Conservation (phyloP, 148 eudicot species). For the Polygonum maritimum region DNA sequence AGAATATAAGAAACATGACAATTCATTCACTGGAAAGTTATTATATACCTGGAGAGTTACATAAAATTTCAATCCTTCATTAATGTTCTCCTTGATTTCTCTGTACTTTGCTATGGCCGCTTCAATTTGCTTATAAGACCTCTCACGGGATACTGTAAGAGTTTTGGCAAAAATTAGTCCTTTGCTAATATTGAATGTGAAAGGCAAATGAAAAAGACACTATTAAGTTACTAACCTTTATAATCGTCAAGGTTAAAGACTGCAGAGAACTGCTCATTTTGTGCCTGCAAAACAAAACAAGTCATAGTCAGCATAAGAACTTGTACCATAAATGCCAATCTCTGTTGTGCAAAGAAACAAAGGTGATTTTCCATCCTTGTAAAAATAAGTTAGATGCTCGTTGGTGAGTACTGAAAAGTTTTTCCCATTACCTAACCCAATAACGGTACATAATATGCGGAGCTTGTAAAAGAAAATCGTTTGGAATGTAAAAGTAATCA, state of each 20-base stretch:
- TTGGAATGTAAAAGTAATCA: background rate
- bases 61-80: slow-evolving; percentile 93
- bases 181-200: background rate
- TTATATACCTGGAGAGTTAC: slow-evolving; percentile 83
- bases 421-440: background rate
- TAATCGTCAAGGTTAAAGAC: slow-evolving; percentile 84
- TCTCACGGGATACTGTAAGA: slow-evolving; percentile 71
- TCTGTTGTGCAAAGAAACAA: background rate
- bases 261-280: slow-evolving; percentile 74
- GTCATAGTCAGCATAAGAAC: background rate
- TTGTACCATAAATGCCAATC: background rate
- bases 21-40: background rate
- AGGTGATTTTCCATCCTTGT: background rate
- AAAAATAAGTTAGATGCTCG: background rate
- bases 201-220: background rate
- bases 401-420: background rate
- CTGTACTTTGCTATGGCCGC: slow-evolving; percentile 85
- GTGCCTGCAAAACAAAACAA: slow-evolving; percentile 49
- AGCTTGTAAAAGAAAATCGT: background rate
- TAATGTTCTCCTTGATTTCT: slow-evolving; percentile 87
- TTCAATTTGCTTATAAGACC: slow-evolving; percentile 80
- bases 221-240: slow-evolving; percentile 42
- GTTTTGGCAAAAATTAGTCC: background rate
- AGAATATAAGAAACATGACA: background rate
- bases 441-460: background rate